Evolutionary conservation across 352 stramenopile species (phyloP).

Genomic region (Achlya hypogyna): DNA sequence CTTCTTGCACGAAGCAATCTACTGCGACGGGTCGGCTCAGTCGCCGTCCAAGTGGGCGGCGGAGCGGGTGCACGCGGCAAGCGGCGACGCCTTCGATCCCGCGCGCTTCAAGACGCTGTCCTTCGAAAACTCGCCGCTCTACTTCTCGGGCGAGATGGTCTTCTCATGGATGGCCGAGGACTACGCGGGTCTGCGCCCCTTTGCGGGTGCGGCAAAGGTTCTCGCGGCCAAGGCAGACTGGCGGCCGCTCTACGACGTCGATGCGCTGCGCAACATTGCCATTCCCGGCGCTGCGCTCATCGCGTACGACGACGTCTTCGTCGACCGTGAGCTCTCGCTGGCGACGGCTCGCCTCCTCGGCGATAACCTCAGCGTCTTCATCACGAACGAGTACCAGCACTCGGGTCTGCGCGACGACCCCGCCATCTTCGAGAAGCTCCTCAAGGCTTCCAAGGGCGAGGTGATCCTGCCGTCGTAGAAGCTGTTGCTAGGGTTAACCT

Average conservation of each 20-base stretch:
- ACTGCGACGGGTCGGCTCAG: conserved; percentile 32
- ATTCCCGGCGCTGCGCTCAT: conserved; percentile 11
- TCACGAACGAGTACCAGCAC: conserved; percentile 20
- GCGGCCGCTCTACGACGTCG: conserved; percentile 12
- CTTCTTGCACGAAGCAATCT: conserved; percentile 68
- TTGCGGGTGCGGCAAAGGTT: conserved; percentile 7
- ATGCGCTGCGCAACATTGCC: neutral
- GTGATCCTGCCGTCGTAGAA: conserved; percentile 13
- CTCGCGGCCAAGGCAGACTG: conserved; percentile 5
- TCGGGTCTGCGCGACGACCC: conserved; percentile 5
- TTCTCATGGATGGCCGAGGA: conserved; percentile 69
- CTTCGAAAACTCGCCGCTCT: conserved; percentile 25
- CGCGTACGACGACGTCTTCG: conserved; percentile 14
- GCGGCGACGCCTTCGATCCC: conserved; percentile 33
- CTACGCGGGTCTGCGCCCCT: conserved; percentile 38
- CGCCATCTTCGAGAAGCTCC: conserved; percentile 13
- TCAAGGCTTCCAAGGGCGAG: conserved; percentile 13
- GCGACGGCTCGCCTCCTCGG: neutral
- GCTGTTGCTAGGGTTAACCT: too few relatives aligned
- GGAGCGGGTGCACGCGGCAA: conserved; percentile 22
- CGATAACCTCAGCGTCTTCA: conserved; percentile 10
- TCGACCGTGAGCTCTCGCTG: conserved; percentile 4
- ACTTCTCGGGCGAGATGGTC: conserved; percentile 71
- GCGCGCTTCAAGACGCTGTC: conserved; percentile 23
- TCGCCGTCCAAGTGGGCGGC: conserved; percentile 27